These are phyloP conservation scores for Stephanodiscus triporus DNA, from an alignment of 108 stramenopile genomes.

Conservation along the genomic window DNA sequence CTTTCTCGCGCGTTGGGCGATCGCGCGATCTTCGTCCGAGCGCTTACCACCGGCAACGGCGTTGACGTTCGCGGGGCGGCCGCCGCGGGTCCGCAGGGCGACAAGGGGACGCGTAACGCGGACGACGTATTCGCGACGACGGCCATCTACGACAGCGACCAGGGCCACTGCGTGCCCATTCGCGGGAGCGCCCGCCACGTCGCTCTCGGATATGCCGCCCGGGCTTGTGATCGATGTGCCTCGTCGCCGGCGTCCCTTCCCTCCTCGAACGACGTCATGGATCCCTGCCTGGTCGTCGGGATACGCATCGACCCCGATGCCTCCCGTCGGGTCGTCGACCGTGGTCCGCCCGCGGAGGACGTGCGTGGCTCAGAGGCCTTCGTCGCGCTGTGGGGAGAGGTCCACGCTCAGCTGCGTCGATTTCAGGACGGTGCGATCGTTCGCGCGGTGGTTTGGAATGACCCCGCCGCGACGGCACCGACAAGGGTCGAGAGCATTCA, in stretches of 20 bases:
- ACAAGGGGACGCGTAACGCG: constrained; percentile 30
- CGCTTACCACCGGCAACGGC: constrained; percentile 80
- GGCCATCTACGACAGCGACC: constrained; percentile 45
- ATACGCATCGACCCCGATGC: constrained; percentile 69
- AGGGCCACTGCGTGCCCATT: constrained; percentile 40
- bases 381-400: constrained; percentile 75
- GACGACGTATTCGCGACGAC: constrained; percentile 9
- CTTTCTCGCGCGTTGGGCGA: constrained; percentile 72
- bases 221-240: constrained; percentile 7
- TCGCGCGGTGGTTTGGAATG: constrained; percentile 87
- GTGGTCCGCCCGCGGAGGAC: constrained; percentile 83
- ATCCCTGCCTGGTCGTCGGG: constrained; percentile 53
- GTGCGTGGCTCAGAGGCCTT: constrained; percentile 57
- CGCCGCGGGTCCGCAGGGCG: not conserved
- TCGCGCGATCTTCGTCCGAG: constrained; percentile 57
- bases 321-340: constrained; percentile 74
- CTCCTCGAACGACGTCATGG: constrained; percentile 10
- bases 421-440: constrained; percentile 93
- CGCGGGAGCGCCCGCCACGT: constrained; percentile 12
- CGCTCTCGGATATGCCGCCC: constrained; percentile 17
- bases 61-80: constrained; percentile 22
- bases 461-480: constrained; percentile 10
- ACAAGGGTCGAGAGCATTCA: constrained; percentile 9
- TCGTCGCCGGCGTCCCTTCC: constrained; percentile 28
- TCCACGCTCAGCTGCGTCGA: constrained; percentile 71